Base-by-base conservation (phyloP, 495 filamentous ascomycete species). In the Xylaria sp. region DNA sequence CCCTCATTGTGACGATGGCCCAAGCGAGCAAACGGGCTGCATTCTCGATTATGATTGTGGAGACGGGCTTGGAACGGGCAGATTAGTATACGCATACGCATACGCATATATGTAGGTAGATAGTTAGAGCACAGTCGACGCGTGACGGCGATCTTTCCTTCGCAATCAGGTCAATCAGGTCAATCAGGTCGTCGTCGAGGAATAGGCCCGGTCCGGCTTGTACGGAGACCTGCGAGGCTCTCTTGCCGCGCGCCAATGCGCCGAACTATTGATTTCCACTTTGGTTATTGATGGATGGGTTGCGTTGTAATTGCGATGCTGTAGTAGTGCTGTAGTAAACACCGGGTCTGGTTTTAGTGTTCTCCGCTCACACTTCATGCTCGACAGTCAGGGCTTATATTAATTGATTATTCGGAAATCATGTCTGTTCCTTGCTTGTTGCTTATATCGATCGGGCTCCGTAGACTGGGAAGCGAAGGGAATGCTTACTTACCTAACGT, bases 231-330 rank as follows among this genome's bases (percentile, higher is more conserved):
- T 59, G 57, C 57, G 57, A 64, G 40, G 14, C 14, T 46, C 15
- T 48, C 61, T 48, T 69, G 55, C 67, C 67, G 67, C 67, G 67
- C 67, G 67, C 52, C 52, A 59, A 61, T 61, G 35, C 7, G 40
- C 3, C 52, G 52, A 53, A 26, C 26, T 26, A 57, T 69, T 41
- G 52, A 58, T 46, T 61, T 61, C 35, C 67, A 52, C 19, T 69
- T 61, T 69, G 52, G 37, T 48, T 46, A 24, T 31, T 33, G 26
- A 64, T 64, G 40, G 21, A 64, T 31, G 55, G 29, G 57, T 59
- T 59, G 19, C 9, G 57, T 59, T 59, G 57, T 59, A 15, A n/a
- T n/a, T n/a, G n/a, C n/a, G n/a, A n/a, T n/a, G n/a, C n/a, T n/a
- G n/a, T 11, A 14, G 44, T n/a, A 59, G 57, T 37, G 57, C 57